Base-by-base conservation (phyloP, 306 rosid species). In the Comarum palustre region DNA sequence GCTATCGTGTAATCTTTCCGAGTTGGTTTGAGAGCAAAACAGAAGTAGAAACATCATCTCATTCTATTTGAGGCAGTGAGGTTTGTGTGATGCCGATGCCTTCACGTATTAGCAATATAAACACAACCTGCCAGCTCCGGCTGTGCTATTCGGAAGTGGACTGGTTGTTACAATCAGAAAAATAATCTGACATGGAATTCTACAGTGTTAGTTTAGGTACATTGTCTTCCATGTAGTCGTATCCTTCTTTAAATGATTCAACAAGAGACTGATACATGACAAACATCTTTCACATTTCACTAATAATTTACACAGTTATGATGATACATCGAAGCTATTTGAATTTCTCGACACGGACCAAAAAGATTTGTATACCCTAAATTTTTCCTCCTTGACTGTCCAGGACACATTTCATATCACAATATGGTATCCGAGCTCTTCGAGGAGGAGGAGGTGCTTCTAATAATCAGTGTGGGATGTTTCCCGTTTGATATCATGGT, bases 261-360 rank as follows among this genome's bases (percentile, higher is more conserved):
- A 68, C 75, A 51, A 13, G 68, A 45, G 45, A 17, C 66, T 19
- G 43, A 34, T 11, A 8, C 75, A 45, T 62, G 60, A 61, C 59
- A 68, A 32, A 79, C 55, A 79, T 78, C 87, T 65, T 63, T 71
- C 55, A 69, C 80, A 77, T 80, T 66, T 78, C 80, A 75, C 75
- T 80, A 82, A 72, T 66, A 73, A 83, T 87, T 80, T 87, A 88
- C 88, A 86, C 20, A 42, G 52, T 81, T 75, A 50, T 59, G 42
- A 73, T 47, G 31, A 47, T 78, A 83, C 87, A 84, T 12, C 5
- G 78, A 73, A 87, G 66, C 67, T 31, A 39, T 58, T 72, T 63
- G 68, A 65, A 73, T 75, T 72, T 83, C 77, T 76, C 41, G 55
- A 50, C 73, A 63, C 73, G 34, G 52, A 58, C 74, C 78, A 72